Evolutionary conservation across 352 stramenopile genomes (phyloP), one percentile per base, ranked within the genome.

Genomic region (Phytophthora pini): DNA sequence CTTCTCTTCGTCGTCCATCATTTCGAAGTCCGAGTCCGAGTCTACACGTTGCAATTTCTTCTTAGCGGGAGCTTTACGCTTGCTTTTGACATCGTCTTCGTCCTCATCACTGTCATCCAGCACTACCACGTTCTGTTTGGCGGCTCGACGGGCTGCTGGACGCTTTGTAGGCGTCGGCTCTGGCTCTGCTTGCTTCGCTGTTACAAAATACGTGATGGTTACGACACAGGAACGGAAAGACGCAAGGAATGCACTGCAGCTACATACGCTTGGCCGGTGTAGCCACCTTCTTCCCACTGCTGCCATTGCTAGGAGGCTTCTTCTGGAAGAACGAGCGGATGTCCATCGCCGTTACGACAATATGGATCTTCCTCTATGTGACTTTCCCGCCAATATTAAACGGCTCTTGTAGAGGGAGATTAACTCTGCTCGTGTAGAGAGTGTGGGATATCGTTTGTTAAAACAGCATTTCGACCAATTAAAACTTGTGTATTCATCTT

Each of bases 271-370:
- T 79, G 38, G 58, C 44, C 17, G 62, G 55, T 15, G 66, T 69
- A 15, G 36, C 48, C 10, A 43, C 34, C 40, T 84, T 74, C 57
- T 78, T 77, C 20, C 32, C 68, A 29, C 51, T 62, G 24, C 52
- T 61, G 15, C 29, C 22, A 29, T 29, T 52, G 43, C 29, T 56
- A 10, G 61, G 34, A 48, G 70, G 56, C 50, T 87, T 84, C 52
- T 89, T 78, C 55, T 79, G 54, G 68, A 96, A 96, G 59, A 96
- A 96, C 57, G 82, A 85, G 51, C 88, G 86, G 61, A 96, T 96
- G 72, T 96, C 88, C 88, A 96, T 75, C 15, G 53, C 45, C 32
- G 53, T 40, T 58, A 56, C 58, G 32, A 62, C 43, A 24, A 20
- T 12, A 52, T 57, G 62, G 58, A 62, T 65, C 65, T 72, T 73